Base-by-base conservation (phyloP, 2,329 filamentous ascomycete species). In the Lasiodiplodia hormozganensis region DNA sequence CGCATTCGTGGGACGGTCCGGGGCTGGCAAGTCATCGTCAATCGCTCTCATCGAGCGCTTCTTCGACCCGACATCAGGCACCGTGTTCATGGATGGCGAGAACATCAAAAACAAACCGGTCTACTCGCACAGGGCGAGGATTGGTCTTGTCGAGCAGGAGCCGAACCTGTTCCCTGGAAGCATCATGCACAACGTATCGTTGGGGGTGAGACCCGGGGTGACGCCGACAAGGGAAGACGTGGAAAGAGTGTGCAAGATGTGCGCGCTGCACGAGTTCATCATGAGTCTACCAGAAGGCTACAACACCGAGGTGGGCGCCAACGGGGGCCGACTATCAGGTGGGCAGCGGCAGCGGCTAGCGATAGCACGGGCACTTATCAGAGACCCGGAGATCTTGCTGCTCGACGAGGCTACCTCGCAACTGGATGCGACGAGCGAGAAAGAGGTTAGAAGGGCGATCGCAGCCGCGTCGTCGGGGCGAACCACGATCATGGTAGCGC, bases 401-500 rank as follows among this genome's bases (percentile, higher is more conserved):
- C 77, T 85, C 0, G 83, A 84, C 68, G 83, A 85, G 71, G 80
- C 80, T 14, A 84, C 82, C 5, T 82, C 80, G 52, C 81, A 82
- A 57, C 73, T 85, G 4, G 83, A 85, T 70, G 81, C 82, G 36
- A 80, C 81, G 52, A 82, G 78, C 23, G 83, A 84, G 70, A 73
- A 75, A 52, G 77, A 79, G 34, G 78, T 85, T 31, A 81, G 82
- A 53, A 75, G 75, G 47, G 79, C 82, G 1, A 77, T 84, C 43
- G 77, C 76, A 10, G 78, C 77, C 23, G 82, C 81, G 16, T 77
- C 80, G 4, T 75, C 77, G 54, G 82, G 79, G 4, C 76, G 81
- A 66, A 88, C 92, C 2, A 92, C 92, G 70, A 83, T 96, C 3
- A 91, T 91, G 2, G 91, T 96, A 12, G 92, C 92, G 1, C 92